Conservation (phyloP, 768 basidiomycete species). For the Mycena rebaudengoi region DNA sequence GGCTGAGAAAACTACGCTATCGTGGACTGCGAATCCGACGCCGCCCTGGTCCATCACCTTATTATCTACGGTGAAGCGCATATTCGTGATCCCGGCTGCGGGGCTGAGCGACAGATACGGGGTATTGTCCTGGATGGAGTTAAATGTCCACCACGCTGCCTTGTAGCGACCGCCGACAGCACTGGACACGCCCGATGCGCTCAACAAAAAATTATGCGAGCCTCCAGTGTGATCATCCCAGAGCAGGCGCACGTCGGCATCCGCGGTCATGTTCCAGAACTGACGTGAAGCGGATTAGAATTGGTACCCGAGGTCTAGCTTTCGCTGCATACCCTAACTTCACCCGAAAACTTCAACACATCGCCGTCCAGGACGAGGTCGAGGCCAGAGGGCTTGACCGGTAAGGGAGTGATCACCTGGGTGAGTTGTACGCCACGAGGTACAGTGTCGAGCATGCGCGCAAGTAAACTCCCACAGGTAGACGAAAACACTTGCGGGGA, state of each 20-base stretch:
- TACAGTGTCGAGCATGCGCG: slow-evolving; percentile 14
- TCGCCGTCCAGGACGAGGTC: not conserved
- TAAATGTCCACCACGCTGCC: not conserved
- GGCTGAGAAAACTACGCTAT: not conserved
- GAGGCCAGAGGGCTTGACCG: not conserved
- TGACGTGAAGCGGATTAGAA: not conserved
- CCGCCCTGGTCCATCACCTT: not conserved
- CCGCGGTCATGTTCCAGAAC: not conserved
- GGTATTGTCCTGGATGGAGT: not conserved
- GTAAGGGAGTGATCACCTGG: slow-evolving; percentile 6
- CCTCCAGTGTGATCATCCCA: not conserved
- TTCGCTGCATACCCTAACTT: not conserved
- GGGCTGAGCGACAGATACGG: not conserved
- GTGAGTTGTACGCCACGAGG: slow-evolving; percentile 6
- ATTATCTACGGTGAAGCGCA: not conserved
- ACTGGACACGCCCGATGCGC: not conserved
- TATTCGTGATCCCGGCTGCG: not conserved
- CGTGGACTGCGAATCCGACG: slow-evolving; percentile 1
- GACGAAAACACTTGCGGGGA: not conserved
- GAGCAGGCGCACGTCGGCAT: not conserved
- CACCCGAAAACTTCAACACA: not conserved
- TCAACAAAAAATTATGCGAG: not conserved
- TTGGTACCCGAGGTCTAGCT: not conserved
- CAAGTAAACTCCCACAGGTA: not conserved
- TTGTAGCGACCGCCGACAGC: not conserved